These are phyloP conservation scores for Hypoxylon sp. DNA, from an alignment of 2,329 filamentous ascomycete genomes.

Conservation along the genomic window DNA sequence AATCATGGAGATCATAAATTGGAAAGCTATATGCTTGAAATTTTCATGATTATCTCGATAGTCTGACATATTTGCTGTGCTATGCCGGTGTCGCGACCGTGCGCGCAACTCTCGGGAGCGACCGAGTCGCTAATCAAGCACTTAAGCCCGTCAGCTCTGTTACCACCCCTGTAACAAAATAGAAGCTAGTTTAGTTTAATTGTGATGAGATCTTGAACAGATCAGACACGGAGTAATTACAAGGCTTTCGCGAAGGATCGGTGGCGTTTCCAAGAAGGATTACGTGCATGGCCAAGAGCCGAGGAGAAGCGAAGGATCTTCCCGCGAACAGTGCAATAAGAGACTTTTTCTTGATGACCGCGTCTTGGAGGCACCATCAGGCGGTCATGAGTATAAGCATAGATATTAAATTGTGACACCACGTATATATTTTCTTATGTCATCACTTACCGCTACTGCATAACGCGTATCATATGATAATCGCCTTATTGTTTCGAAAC, in stretches of 20 bases:
- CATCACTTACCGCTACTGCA: too few relatives aligned
- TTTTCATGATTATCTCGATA: not conserved
- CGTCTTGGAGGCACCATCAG: too few relatives aligned
- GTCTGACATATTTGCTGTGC: not conserved
- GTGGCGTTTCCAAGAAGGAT: slow-evolving; percentile 9
- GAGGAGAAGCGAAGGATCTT: not conserved
- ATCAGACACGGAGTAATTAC: slow-evolving; percentile 13
- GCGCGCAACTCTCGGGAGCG: not conserved
- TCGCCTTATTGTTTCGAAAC: too few relatives aligned
- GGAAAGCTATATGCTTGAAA: too few relatives aligned
- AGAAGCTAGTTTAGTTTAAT: not conserved
- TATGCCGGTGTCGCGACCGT: not conserved
- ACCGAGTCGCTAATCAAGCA: slow-evolving; percentile 6
- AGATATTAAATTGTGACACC: too few relatives aligned
- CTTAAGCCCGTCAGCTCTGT: not conserved
- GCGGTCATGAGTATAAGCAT: too few relatives aligned
- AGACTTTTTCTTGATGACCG: not conserved
- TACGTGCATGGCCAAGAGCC: slow-evolving; percentile 17
- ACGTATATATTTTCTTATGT: too few relatives aligned
- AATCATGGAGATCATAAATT: too few relatives aligned
- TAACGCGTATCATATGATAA: too few relatives aligned
- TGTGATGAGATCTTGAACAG: slow-evolving; percentile 7
- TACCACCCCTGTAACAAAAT: not conserved
- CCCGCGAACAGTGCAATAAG: not conserved
- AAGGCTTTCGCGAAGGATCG: slow-evolving; percentile 7